A percentile compares a stretch with the other conserved stretches of the same genome.
phyloP scores from a whole-genome alignment of 2,329 filamentous ascomycete genomes.

The Cordyceps militaris region DNA sequence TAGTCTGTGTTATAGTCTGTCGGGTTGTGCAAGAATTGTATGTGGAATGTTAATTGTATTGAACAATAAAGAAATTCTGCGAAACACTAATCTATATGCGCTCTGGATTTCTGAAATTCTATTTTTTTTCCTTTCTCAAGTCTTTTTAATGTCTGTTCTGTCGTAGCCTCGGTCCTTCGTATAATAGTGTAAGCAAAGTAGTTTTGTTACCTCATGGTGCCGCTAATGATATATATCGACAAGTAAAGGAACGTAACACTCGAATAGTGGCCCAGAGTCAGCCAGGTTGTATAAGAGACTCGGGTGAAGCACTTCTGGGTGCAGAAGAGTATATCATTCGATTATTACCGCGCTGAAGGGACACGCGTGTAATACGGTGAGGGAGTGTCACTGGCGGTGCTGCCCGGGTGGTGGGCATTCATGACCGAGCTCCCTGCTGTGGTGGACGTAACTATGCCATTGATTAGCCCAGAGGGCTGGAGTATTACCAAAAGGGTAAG shows the following conservation, averaged over 20 bases:
- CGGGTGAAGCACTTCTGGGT: too few relatives aligned
- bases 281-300: neutral
- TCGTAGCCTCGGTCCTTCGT: neutral
- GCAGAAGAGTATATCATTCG: too few relatives aligned
- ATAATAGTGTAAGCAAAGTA: neutral
- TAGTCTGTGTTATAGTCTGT: neutral
- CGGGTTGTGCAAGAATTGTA: neutral
- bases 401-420: neutral
- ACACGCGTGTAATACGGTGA: neutral
- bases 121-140: neutral
- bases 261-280: neutral
- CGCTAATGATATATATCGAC: conserved; percentile 3
- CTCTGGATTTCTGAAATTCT: neutral
- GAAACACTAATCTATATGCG: neutral
- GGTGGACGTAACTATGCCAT: neutral
- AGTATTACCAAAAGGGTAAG: too few relatives aligned
- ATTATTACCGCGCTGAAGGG: too few relatives aligned
- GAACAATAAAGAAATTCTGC: neutral
- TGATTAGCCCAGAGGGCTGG: neutral
- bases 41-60: neutral
- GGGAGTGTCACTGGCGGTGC: neutral
- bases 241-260: neutral
- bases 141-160: neutral
- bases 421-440: neutral
- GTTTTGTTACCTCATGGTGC: neutral